Evolutionary conservation across 208 protist species (phyloP).

Genomic region (Trypanosoma conorhini): DNA sequence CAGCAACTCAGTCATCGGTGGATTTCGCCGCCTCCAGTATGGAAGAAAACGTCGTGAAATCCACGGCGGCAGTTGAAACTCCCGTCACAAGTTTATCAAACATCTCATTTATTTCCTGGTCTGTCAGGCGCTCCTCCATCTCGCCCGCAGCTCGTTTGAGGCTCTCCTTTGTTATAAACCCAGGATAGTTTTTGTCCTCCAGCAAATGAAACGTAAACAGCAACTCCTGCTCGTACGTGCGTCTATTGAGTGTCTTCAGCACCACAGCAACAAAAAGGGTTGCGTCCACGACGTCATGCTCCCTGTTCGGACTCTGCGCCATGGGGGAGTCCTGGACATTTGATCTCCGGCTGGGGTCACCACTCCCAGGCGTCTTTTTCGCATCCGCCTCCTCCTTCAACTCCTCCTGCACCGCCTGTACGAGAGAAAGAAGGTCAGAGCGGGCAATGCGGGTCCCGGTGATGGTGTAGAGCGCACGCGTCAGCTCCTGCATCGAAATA

Average conservation of each 20-base stretch:
- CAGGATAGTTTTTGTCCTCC: slow-evolving; percentile 72
- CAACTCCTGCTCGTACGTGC: slow-evolving; percentile 73
- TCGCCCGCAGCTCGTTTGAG: slow-evolving; percentile 50
- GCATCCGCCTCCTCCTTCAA: slow-evolving; percentile 29
- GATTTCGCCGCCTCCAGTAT: slow-evolving; percentile 52
- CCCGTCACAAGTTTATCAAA: slow-evolving; percentile 85
- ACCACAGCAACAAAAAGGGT: slow-evolving; percentile 76
- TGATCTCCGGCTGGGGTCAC: no score
- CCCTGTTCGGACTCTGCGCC: slow-evolving; percentile 12
- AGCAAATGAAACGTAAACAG: slow-evolving; percentile 70
- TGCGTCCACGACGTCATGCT: slow-evolving; percentile 53
- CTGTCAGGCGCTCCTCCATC: slow-evolving; percentile 69
- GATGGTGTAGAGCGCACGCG: slow-evolving; percentile 73
- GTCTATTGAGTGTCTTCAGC: slow-evolving; percentile 57
- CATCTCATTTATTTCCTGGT: slow-evolving; percentile 82
- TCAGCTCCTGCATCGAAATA: slow-evolving; percentile 65
- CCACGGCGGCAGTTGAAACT: slow-evolving; percentile 60
- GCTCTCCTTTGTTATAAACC: slow-evolving; percentile 86
- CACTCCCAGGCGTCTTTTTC: slow-evolving; percentile 5
- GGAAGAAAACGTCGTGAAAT: slow-evolving; percentile 70
- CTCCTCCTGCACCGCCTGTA: slow-evolving; percentile 43
- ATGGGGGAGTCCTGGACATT: no score
- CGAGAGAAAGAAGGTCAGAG: slow-evolving; percentile 51
- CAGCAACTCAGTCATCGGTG: slow-evolving; percentile 33
- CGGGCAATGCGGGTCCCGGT: slow-evolving; percentile 67